Base-by-base conservation (phyloP, 2,329 filamentous ascomycete genomes). In the Furcasterigmium furcatum region DNA sequence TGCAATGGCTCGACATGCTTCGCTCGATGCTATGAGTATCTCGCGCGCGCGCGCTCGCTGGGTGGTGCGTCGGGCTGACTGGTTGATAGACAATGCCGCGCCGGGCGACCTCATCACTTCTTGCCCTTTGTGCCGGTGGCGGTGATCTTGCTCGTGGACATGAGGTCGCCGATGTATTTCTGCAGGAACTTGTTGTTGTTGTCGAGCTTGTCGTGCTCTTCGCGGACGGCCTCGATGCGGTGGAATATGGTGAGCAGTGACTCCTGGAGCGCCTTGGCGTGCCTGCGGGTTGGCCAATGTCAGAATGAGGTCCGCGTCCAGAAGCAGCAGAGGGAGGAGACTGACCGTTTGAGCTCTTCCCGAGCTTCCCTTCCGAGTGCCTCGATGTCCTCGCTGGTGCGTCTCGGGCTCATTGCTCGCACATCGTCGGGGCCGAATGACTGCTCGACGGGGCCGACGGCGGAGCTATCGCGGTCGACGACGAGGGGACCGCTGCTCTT, bases 141-240 rank as follows among this genome's bases (percentile, higher is more conserved):
- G 1, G 83, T 87, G 55, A 87, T 86, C 61, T 87, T 87, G 63
- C 80, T 84, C n/a, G 84, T 87, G 55, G 89, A 88, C 81, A 96
- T 97, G 45, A 97, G 77, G 61, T 96, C 92, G 53, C 92, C 92
- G 58, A 97, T 97, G 64, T 97, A 97, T 66, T 96, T 96, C 67
- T 97, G 92, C 40, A 99, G 71, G 61, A 97, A 96, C 60, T 91
- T 92, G 76, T 99, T 99, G 66, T 96, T 91, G 65, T 80, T 94
- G 67, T 97, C 91, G 45, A 99, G 82, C 68, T 96, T 96, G 70
- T 96, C 90, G 62, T 99, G 91, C 62, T 97, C 92, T 56, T 88
- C 86, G 66, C 91, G 89, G 52, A 97, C 91, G 24, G 89, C 88
- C 62, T 99, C 94, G 63, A 97, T 95, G 43, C 91, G 87, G 67